A percentile compares a stretch with the other conserved stretches of the same genome.
Evolutionary conservation across 2,329 filamentous ascomycete species (phyloP).

Genomic region (Blastomyces gilchristii): DNA sequence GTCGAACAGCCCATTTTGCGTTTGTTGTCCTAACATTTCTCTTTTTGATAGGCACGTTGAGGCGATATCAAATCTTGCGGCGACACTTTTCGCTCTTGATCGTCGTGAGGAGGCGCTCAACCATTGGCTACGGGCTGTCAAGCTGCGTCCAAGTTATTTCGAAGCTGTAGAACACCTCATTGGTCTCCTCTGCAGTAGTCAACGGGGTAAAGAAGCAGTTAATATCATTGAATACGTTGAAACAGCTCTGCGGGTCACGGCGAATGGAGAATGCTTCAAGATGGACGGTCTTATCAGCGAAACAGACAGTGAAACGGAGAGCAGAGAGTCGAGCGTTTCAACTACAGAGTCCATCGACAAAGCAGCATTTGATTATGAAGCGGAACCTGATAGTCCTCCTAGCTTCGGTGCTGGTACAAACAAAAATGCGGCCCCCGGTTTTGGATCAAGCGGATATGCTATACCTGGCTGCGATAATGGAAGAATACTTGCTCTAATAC

Average conservation of each 20-base stretch:
- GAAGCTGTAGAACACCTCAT: conserved; percentile 94
- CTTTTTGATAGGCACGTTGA: conserved; percentile 61
- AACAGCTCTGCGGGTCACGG: conserved; percentile 49
- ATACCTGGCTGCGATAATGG: conserved; percentile 83
- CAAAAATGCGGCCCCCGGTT: conserved; percentile 40
- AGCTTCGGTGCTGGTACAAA: conserved; percentile 21
- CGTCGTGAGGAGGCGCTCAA: conserved; percentile 73
- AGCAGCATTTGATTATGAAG: conserved; percentile 48
- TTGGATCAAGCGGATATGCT: conserved; percentile 71
- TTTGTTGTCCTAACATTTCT: conserved; percentile 18
- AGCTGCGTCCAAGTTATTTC: conserved; percentile 73
- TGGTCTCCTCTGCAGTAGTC: conserved; percentile 69
- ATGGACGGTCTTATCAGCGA: conserved; percentile 49
- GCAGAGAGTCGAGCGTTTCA: conserved; percentile 44
- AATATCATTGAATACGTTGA: conserved; percentile 81
- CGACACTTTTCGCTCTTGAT: conserved; percentile 73
- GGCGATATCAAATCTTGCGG: conserved; percentile 85
- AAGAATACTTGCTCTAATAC: conserved; percentile 81
- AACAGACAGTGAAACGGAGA: conserved; percentile 47
- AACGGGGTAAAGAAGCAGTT: conserved; percentile 74
- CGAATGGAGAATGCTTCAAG: conserved; percentile 40
- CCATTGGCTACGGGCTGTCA: conserved; percentile 77
- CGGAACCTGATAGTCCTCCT: conserved; percentile 26
- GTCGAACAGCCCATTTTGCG: conserved; percentile 6
- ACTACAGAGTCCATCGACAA: conserved; percentile 45